phyloP scores from a whole-genome alignment of 2,329 filamentous ascomycete species.

The Lachnellula subtilissima region DNA sequence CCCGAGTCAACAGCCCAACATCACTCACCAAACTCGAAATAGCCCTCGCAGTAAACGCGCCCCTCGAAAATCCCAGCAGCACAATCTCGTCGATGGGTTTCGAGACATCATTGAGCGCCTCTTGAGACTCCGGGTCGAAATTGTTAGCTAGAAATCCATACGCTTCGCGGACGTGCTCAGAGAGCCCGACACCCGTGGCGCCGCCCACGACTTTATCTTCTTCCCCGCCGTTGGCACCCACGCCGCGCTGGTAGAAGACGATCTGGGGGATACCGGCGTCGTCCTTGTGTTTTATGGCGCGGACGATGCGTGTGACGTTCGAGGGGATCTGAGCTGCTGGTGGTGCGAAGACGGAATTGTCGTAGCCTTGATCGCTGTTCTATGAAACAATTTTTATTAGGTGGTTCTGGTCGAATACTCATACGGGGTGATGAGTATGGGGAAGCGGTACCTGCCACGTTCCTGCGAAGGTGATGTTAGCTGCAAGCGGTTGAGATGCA shows the following conservation, averaged over 20 bases:
- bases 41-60: slow-evolving; percentile 37
- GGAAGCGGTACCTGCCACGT: slow-evolving; percentile 18
- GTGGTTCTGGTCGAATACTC: neutral
- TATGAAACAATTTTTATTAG: neutral
- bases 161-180: slow-evolving; percentile 45
- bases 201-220: slow-evolving; percentile 47
- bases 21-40: slow-evolving; percentile 33
- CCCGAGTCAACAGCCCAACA: slow-evolving; percentile 39
- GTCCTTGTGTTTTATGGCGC: slow-evolving; percentile 48
- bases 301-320: slow-evolving; percentile 55
- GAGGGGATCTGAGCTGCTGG: slow-evolving; percentile 37
- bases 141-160: slow-evolving; percentile 45
- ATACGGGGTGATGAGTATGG: neutral
- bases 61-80: slow-evolving; percentile 37
- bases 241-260: slow-evolving; percentile 55
- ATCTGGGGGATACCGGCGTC: slow-evolving; percentile 50
- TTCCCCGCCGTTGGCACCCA: slow-evolving; percentile 48
- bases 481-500: neutral
- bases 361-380: slow-evolving; percentile 18
- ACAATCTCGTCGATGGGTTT: slow-evolving; percentile 33
- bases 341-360: slow-evolving; percentile 7
- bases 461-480: slow-evolving; percentile 7
- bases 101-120: slow-evolving; percentile 14
- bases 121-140: slow-evolving; percentile 30
- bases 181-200: slow-evolving; percentile 49